Percentiles rank a stretch among this genome's conserved stretches.
phyloP scores from a whole-genome alignment of 1,284 basidiomycete species.

The Puccinia hordei region DNA sequence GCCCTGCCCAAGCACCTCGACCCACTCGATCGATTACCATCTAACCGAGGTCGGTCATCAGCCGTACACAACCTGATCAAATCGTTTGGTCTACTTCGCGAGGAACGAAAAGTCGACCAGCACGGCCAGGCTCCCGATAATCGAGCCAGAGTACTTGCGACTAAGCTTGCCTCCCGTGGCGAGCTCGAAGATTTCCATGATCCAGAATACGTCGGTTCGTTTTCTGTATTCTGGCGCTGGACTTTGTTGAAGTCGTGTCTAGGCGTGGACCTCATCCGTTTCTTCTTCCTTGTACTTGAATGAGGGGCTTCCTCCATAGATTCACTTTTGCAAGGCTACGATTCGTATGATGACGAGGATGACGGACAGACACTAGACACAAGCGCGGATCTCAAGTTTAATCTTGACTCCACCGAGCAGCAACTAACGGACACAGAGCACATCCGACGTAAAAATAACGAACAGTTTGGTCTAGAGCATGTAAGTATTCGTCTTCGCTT shows the following conservation, averaged over 20 bases:
- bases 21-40: constrained; percentile 72
- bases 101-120: constrained; percentile 55
- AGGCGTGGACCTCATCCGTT: neutral
- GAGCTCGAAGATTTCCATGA: constrained; percentile 43
- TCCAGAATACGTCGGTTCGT: constrained; percentile 44
- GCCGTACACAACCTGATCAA: constrained; percentile 74
- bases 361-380: neutral
- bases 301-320: no score
- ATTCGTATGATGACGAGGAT: neutral
- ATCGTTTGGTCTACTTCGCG: constrained; percentile 66
- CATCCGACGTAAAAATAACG: constrained; percentile 54
- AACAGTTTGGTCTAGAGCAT: constrained; percentile 71
- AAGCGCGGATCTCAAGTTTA: neutral
- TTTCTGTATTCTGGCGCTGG: neutral
- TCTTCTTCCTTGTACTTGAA: neutral
- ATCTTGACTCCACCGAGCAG: neutral
- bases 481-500: constrained; percentile 60
- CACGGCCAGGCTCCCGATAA: constrained; percentile 6
- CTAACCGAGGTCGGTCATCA: constrained; percentile 76
- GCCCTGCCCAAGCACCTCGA: constrained; percentile 57
- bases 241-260: neutral
- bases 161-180: constrained; percentile 20
- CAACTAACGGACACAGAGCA: no score
- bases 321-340: neutral
- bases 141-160: constrained; percentile 59